phyloP scores from a whole-genome alignment of 805 yeast species.

The Jamesozyma hellenica region DNA sequence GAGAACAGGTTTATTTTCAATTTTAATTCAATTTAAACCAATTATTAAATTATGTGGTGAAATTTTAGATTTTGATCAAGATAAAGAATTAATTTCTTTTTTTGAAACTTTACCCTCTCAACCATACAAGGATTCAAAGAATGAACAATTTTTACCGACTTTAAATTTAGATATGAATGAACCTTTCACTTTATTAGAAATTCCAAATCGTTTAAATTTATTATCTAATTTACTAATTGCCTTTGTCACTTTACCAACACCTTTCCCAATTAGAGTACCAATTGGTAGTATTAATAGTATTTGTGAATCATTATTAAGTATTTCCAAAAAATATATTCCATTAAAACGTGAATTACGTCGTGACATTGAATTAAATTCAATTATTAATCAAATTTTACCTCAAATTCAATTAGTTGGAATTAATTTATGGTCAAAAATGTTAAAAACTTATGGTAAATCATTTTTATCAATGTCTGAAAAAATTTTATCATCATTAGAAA shows the following conservation, averaged over 20 bases:
- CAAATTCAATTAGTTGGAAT: conserved; percentile 40
- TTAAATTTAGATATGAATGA: conserved; percentile 51
- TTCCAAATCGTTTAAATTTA: conserved; percentile 42
- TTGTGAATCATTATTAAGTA: conserved; percentile 44
- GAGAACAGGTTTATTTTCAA: conserved; percentile 37
- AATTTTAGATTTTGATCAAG: conserved; percentile 48
- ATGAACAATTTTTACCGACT: conserved; percentile 33
- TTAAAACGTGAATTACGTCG: conserved; percentile 49
- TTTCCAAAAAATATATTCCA: conserved; percentile 46
- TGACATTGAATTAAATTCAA: conserved; percentile 38
- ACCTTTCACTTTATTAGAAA: conserved; percentile 40
- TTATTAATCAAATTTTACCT: conserved; percentile 36
- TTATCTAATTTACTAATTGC: conserved; percentile 38
- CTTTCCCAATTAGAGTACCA: conserved; percentile 49
- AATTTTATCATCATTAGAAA: conserved; percentile 47
- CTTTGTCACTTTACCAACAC: conserved; percentile 43
- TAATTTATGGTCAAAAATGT: conserved; percentile 29
- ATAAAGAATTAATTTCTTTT: conserved; percentile 36
- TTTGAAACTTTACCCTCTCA: conserved; percentile 33
- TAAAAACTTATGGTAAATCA: conserved; percentile 25
- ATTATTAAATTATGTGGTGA: conserved; percentile 48
- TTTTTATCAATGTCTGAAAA: conserved; percentile 39
- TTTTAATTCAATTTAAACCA: conserved; percentile 46
- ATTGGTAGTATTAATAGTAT: conserved; percentile 45
- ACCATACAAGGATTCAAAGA: conserved; percentile 3